phyloP scores from a whole-genome alignment of 2,329 filamentous ascomycete genomes.

The Corniculantispora saksenae region DNA sequence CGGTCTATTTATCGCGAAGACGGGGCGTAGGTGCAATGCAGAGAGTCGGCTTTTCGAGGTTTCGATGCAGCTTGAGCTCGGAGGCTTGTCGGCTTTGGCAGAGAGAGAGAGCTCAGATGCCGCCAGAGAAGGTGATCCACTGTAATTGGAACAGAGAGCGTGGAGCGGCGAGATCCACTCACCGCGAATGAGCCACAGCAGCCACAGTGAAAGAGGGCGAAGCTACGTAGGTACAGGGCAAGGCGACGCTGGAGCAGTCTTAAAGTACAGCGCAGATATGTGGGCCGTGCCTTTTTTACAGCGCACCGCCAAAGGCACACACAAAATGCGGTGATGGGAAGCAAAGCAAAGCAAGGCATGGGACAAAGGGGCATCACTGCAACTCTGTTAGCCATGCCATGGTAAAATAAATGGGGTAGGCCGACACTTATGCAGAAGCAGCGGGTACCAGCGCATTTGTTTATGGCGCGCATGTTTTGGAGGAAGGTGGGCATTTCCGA shows the following conservation, averaged over 20 bases:
- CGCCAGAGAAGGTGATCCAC: not conserved
- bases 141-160: not conserved
- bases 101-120: not conserved
- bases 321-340: constrained; percentile 6
- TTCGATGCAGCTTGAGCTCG: not conserved
- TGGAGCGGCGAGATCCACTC: not conserved
- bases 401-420: not conserved
- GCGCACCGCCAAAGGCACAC: not conserved
- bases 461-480: not conserved
- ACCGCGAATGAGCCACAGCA: not conserved
- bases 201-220: not conserved
- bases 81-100: not conserved
- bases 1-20: no score
- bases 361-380: not conserved
- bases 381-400: not conserved
- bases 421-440: not conserved
- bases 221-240: no score
- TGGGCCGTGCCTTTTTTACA: not conserved
- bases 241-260: no score
- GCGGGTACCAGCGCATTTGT: not conserved
- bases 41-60: not conserved
- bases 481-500: not conserved
- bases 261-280: not conserved
- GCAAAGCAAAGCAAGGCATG: not conserved
- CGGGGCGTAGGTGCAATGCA: not conserved